phyloP scores from a whole-genome alignment of 805 yeast genomes.

The Schizosaccharomyces japonicus region DNA sequence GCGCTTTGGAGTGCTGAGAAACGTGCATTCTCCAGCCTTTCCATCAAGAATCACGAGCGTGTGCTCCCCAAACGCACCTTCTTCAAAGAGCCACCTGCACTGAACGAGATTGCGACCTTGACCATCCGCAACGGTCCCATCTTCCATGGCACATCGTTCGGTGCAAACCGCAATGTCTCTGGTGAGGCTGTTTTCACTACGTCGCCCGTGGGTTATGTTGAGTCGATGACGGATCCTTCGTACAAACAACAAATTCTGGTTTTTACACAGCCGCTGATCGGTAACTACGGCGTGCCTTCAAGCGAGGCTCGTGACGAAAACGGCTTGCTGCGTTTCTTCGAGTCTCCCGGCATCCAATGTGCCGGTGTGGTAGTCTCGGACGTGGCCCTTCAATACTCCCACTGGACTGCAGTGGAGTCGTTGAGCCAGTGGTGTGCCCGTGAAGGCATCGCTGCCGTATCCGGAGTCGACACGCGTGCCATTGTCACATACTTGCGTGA shows the following conservation, averaged over 20 bases:
- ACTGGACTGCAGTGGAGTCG: conserved; percentile 97
- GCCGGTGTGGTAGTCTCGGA: conserved; percentile 91
- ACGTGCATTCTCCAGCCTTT: no score
- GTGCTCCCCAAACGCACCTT: conserved; percentile 1
- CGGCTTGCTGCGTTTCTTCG: conserved; percentile 72
- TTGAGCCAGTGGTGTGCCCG: conserved; percentile 88
- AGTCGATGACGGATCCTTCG: conserved; percentile 92
- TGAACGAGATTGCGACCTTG: conserved; percentile 54
- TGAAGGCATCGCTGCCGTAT: conserved; percentile 84
- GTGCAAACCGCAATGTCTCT: conserved; percentile 69
- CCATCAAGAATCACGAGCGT: conserved; percentile 1
- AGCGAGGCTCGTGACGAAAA: conserved; percentile 56
- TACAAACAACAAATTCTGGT: conserved; percentile 93
- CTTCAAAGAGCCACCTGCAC: conserved; percentile 14
- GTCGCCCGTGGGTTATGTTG: conserved; percentile 99
- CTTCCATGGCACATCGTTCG: conserved; percentile 86
- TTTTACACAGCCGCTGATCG: conserved; percentile 87
- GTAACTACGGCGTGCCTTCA: conserved; percentile 96
- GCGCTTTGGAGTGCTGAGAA: no score
- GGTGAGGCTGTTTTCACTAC: conserved; percentile 98
- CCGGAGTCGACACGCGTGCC: conserved; percentile 94
- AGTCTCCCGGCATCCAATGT: conserved; percentile 76
- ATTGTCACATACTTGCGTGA: conserved; percentile 83
- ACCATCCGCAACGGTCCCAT: conserved; percentile 32
- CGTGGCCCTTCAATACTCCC: conserved; percentile 87